phyloP scores from a whole-genome alignment of 163 green algal genomes.

The Prototheca wickerhamii region DNA sequence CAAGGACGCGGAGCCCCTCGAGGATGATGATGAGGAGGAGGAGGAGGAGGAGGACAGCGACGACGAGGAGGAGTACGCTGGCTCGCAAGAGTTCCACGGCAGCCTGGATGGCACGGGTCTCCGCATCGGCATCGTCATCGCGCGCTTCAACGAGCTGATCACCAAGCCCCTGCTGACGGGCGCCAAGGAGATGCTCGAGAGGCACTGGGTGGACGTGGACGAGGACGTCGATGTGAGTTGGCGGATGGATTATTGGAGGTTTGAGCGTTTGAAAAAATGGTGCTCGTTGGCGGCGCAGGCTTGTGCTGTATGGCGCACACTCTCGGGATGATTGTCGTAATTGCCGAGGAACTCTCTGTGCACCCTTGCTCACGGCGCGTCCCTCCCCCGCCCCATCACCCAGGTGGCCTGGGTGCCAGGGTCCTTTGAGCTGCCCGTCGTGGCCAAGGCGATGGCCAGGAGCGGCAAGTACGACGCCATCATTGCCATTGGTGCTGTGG shows the following conservation, averaged over 20 bases:
- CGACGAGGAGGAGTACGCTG: not conserved
- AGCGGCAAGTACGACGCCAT: conserved; percentile 82
- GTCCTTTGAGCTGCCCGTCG: conserved; percentile 89
- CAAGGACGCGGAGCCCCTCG: not conserved
- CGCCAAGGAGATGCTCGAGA: conserved; percentile 58
- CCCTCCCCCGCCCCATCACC: too few species aligned
- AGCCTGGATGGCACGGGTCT: conserved; percentile 30
- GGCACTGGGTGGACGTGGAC: conserved; percentile 52
- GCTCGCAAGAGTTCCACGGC: conserved; percentile 20
- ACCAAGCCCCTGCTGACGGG: conserved; percentile 85
- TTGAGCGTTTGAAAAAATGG: too few species aligned
- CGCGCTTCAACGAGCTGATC: conserved; percentile 90
- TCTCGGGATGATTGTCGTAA: too few species aligned
- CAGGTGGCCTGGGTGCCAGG: conserved; percentile 93
- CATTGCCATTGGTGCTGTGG: conserved; percentile 85
- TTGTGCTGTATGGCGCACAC: too few species aligned
- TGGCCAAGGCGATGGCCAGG: conserved; percentile 84
- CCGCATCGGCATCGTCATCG: conserved; percentile 70
- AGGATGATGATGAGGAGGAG: not conserved
- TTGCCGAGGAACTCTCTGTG: too few species aligned
- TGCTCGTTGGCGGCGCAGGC: too few species aligned
- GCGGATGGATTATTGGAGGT: not conserved
- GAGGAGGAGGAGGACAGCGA: not conserved
- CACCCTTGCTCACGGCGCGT: too few species aligned
- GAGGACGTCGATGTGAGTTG: conserved; percentile 61